These are phyloP conservation scores for Grosmannia penicillata DNA, from an alignment of 2,329 filamentous ascomycete species.

Conservation along the genomic window DNA sequence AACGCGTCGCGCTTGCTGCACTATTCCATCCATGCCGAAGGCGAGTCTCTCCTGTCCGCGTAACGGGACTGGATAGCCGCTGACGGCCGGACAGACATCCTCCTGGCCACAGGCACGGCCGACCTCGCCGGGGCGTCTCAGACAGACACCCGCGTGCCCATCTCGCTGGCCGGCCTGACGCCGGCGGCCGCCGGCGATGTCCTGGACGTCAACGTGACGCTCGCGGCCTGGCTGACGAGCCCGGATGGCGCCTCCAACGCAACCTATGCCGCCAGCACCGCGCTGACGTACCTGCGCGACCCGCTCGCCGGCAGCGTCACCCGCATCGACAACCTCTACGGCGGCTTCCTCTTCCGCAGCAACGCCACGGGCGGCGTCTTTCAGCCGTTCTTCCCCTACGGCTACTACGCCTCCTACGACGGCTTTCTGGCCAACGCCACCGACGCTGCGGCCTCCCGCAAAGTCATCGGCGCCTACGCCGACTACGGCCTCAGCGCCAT, in stretches of 20 bases:
- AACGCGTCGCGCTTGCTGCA: too few species aligned
- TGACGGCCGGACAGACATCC: too few species aligned
- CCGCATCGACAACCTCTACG: conserved; percentile 29
- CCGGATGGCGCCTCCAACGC: conserved; percentile 11
- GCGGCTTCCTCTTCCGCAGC: conserved; percentile 25
- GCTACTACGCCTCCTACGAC: conserved; percentile 27
- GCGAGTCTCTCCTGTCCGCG: too few species aligned
- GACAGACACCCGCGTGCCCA: too few species aligned
- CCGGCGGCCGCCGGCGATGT: too few species aligned
- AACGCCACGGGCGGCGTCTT: conserved; percentile 19
- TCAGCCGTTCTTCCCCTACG: conserved; percentile 27
- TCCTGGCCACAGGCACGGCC: conserved; percentile 20
- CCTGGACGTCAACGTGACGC: too few species aligned
- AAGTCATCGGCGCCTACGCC: conserved; percentile 19
- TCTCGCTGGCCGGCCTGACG: conserved; percentile 8
- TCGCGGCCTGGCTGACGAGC: conserved; percentile 19
- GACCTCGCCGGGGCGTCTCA: conserved; percentile 19
- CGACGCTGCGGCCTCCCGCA: conserved; percentile 17
- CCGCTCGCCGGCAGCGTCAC: conserved; percentile 29
- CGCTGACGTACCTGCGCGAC: conserved; percentile 27
- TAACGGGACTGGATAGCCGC: too few species aligned
- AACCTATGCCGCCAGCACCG: conserved; percentile 21
- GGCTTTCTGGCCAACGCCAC: conserved; percentile 23
- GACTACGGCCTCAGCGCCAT: conserved; percentile 28
- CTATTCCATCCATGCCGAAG: too few species aligned